Conservation (phyloP, 2,329 filamentous ascomycete species). For the Metarhizium rileyi region DNA sequence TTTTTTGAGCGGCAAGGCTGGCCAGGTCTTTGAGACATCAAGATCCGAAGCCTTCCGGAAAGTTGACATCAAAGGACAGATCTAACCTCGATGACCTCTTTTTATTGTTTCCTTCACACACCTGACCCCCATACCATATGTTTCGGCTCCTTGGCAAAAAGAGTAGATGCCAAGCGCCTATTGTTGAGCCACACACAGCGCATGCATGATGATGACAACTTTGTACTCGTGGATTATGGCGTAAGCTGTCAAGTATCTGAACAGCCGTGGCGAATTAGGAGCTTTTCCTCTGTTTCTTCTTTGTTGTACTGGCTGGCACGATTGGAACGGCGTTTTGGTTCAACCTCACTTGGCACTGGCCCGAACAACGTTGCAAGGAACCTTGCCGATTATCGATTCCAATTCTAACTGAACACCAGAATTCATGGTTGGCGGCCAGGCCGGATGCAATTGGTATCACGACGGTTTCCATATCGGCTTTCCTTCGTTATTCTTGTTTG, state of each 20-base stretch:
- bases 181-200: neutral
- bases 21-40: conserved; percentile 61
- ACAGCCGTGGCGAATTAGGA: neutral
- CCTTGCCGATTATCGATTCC: neutral
- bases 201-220: neutral
- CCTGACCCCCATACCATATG: neutral
- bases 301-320: neutral
- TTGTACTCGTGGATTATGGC: neutral
- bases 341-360: neutral
- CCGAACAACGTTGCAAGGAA: neutral
- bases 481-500: neutral
- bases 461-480: neutral
- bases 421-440: neutral
- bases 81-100: conserved; percentile 40
- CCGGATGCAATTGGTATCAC: neutral
- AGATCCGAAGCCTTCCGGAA: conserved; percentile 67
- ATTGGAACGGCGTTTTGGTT: neutral
- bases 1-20: conserved; percentile 66
- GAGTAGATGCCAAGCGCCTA: neutral
- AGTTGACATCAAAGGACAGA: conserved; percentile 97
- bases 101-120: neutral
- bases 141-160: neutral
- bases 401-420: neutral
- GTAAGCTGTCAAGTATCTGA: neutral
- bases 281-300: neutral